A percentile compares a stretch with the other conserved stretches of the same genome.
Conservation (phyloP, 768 basidiomycete species). For the Mrakia hoshinonis region DNA sequence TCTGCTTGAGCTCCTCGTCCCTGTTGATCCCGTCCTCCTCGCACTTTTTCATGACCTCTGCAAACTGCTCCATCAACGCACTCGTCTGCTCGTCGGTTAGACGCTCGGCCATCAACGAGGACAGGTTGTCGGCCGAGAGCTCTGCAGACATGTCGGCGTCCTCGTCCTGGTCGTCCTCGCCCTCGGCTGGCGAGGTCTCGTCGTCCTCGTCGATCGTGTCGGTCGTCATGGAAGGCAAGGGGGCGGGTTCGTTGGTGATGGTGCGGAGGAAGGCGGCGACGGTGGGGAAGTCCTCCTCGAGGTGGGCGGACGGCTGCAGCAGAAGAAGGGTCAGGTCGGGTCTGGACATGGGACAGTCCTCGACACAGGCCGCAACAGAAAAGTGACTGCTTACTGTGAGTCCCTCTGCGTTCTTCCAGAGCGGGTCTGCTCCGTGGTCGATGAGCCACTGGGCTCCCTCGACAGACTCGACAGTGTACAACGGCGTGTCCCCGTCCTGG, state of each 20-base stretch:
- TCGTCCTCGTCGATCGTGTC: slow-evolving; percentile 10
- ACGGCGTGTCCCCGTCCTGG: slow-evolving; percentile 79
- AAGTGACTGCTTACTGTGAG: slow-evolving; percentile 53
- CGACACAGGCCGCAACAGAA: neutral
- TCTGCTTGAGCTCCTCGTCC: slow-evolving; percentile 25
- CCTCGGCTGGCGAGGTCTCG: neutral
- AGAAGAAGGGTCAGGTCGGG: slow-evolving; percentile 32
- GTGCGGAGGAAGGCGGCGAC: slow-evolving; percentile 53
- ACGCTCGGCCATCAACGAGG: slow-evolving; percentile 27
- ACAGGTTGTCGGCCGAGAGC: slow-evolving; percentile 19
- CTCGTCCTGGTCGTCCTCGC: neutral
- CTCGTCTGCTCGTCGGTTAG: slow-evolving; percentile 28
- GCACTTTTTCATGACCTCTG: slow-evolving; percentile 27
- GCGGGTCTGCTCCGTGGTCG: slow-evolving; percentile 61
- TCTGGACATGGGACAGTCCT: slow-evolving; percentile 31
- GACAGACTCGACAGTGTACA: slow-evolving; percentile 78
- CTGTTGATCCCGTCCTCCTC: slow-evolving; percentile 30
- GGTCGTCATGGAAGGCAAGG: neutral
- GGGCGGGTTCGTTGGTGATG: slow-evolving; percentile 9
- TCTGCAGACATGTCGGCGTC: slow-evolving; percentile 10
- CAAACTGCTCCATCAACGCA: slow-evolving; percentile 27
- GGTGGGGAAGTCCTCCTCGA: slow-evolving; percentile 61
- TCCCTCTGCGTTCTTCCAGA: slow-evolving; percentile 60
- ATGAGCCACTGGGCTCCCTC: slow-evolving; percentile 70
- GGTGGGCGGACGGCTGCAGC: slow-evolving; percentile 58